Evolutionary conservation across 2,329 filamentous ascomycete genomes (phyloP), one percentile per base, ranked within the genome.

Genomic region (Fusarium beomiforme): DNA sequence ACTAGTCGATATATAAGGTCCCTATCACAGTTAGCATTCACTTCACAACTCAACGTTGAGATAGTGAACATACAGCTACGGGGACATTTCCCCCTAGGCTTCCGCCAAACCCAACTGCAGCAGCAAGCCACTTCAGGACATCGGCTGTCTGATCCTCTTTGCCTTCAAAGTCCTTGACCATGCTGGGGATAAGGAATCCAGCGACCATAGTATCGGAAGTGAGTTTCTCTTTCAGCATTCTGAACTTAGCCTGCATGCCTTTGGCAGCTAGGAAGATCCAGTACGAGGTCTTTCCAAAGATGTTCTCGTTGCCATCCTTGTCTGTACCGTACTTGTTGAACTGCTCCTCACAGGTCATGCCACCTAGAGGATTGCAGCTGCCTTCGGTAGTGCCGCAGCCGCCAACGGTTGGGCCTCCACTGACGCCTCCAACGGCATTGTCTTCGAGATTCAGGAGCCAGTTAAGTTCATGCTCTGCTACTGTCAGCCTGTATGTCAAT

Each of bases 371-470:
- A 17, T 8, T 16, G 34, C 34, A 36, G 5, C 16, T 9, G 34
- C 34, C 34, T 17, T 36, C 34, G 34, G 34, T 36, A 36, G 34
- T 36, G 34, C 34, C 34, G 16, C 34, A 36, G 34, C 34, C 34
- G 14, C 34, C 33, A 16, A 34, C 13, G 8, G 33, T 34, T 34
- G 33, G 33, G 13, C 33, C 13, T 34, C 33, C 33, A 34, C 33
- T 34, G 5, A 34, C 33, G 33, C 33, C 33, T 16, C 33, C 34
- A 36, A 36, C 34, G 34, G 17, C 34, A 8, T 36, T 36, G 13
- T 36, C 37, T 21, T 66, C 64, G 8, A 67, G 33, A 6, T 66
- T 67, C 17, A 60, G 66, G n/a, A 67, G 34, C 64, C 64, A 67
- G 6, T 47, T 50, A 11, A 60, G 39, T 29, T 67, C 47, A 14